These are phyloP conservation scores for Fusarium dlaminii DNA, from an alignment of 2,329 filamentous ascomycete genomes.

Conservation along the genomic window DNA sequence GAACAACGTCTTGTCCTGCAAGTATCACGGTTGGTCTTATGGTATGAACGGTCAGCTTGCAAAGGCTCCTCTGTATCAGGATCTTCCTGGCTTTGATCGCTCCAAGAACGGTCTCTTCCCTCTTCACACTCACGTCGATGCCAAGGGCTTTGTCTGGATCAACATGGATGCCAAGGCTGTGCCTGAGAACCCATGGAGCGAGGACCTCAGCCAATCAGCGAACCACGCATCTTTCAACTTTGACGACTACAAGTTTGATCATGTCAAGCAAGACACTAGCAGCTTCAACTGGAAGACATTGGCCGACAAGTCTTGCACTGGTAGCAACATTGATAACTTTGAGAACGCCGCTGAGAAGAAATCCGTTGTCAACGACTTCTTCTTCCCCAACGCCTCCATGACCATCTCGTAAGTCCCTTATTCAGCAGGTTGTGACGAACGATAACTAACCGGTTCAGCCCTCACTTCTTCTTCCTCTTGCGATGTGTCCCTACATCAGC, in stretches of 20 bases:
- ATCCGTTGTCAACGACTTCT: slow-evolving; percentile 26
- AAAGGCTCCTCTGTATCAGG: slow-evolving; percentile 68
- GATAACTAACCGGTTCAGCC: slow-evolving; percentile 46
- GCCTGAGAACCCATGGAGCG: slow-evolving; percentile 60
- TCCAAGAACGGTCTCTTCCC: slow-evolving; percentile 63
- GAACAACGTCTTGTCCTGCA: slow-evolving; percentile 64
- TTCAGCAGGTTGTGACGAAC: slow-evolving; percentile 53
- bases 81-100: slow-evolving; percentile 64
- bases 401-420: slow-evolving; percentile 53
- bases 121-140: slow-evolving; percentile 63
- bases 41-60: slow-evolving; percentile 66
- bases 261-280: slow-evolving; percentile 63
- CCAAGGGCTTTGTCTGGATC: slow-evolving; percentile 65
- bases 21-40: slow-evolving; percentile 71
- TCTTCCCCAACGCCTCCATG: slow-evolving; percentile 36
- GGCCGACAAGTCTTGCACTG: slow-evolving; percentile 42
- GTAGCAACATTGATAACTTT: slow-evolving; percentile 50
- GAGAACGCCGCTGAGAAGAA: slow-evolving; percentile 9
- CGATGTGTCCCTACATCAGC: slow-evolving; percentile 24
- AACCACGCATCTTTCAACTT: slow-evolving; percentile 57
- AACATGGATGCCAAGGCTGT: slow-evolving; percentile 60
- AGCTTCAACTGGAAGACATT: slow-evolving; percentile 69
- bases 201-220: slow-evolving; percentile 54
- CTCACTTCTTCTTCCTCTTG: slow-evolving; percentile 28
- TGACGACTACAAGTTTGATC: slow-evolving; percentile 64